Evolutionary conservation across 257 asterid species (phyloP), one percentile per base, ranked within the genome.

Genomic region (Salvia rosmarinus): DNA sequence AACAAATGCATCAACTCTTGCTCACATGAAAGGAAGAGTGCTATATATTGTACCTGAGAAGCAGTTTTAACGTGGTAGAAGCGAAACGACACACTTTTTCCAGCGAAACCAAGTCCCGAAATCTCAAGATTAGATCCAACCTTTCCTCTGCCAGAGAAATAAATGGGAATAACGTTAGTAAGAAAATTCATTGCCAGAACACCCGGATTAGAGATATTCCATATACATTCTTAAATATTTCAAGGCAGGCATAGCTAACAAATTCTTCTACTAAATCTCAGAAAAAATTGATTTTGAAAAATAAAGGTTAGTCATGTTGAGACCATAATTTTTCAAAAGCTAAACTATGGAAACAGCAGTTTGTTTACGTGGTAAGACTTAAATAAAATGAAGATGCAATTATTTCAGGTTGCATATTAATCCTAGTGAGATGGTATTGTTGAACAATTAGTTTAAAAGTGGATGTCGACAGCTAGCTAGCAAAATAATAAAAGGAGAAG

Each of bases 51-150:
- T 86, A 92, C 97, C 98, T 87, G 95, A 77, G 91, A 80, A 79
- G 89, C 89, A 85, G 82, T 77, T 80, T 79, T 83, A 49, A 89
- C 70, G 77, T 90, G 98, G 73, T 86, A 89, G 84, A 85, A 90
- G 80, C 85, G 75, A 50, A 74, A 87, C 21, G 81, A 86, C 37
- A 79, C 82, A 78, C 64, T 81, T 16, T 80, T 83, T 77, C 77
- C 81, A 64, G 81, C 65, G 61, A 79, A 73, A 61, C 78, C 83
- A 56, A 66, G 75, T 63, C 80, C 90, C 17, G 20, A 76, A 68
- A 72, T 75, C 72, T 80, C 85, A 64, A 84, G 76, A 74, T 71
- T 80, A 40, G 83, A 76, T 71, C 85, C 93, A 65, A 63, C 68
- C 77, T 87, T 89, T 74, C 82, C 85, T 74, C 98, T 93, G 91